Conservation (phyloP, 2,329 filamentous ascomycete genomes). For the Aspergillus glaucus region DNA sequence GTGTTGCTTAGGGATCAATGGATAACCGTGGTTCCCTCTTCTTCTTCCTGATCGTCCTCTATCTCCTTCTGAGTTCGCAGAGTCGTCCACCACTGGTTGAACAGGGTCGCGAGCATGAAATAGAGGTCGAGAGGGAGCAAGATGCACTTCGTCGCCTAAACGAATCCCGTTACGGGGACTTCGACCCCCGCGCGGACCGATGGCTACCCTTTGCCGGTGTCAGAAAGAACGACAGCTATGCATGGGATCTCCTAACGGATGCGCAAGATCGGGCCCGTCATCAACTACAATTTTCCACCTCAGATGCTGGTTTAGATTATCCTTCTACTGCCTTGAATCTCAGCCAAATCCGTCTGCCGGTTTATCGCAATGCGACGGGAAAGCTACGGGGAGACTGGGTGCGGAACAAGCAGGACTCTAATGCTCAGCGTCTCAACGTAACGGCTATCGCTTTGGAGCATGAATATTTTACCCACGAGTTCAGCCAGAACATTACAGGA, state of each 20-base stretch:
- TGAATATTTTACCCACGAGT: conserved; percentile 61
- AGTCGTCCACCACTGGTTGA: conserved; percentile 34
- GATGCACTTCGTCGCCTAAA: conserved; percentile 46
- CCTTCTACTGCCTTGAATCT: conserved; percentile 28
- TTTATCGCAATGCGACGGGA: conserved; percentile 76
- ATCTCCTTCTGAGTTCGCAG: conserved; percentile 48
- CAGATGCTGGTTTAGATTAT: conserved; percentile 23
- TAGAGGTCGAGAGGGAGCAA: conserved; percentile 47
- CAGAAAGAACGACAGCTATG: conserved; percentile 64
- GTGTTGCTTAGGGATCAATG: conserved; percentile 30
- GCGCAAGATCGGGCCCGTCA: conserved; percentile 62
- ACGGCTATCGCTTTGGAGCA: conserved; percentile 59
- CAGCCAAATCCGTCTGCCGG: conserved; percentile 41
- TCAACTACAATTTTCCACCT: conserved; percentile 38
- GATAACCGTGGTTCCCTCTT: conserved; percentile 45
- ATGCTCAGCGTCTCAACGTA: conserved; percentile 55
- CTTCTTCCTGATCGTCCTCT: conserved; percentile 47
- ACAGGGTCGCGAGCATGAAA: conserved; percentile 41
- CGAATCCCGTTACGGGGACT: conserved; percentile 47
- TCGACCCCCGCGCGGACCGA: conserved; percentile 39
- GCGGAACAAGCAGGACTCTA: conserved; percentile 47
- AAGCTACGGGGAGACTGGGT: conserved; percentile 72
- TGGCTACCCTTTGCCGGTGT: conserved; percentile 73
- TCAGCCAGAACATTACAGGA: conserved; percentile 76
- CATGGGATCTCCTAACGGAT: conserved; percentile 65